phyloP scores from a whole-genome alignment of 2,329 filamentous ascomycete genomes.

The Fusarium gaditjirri region DNA sequence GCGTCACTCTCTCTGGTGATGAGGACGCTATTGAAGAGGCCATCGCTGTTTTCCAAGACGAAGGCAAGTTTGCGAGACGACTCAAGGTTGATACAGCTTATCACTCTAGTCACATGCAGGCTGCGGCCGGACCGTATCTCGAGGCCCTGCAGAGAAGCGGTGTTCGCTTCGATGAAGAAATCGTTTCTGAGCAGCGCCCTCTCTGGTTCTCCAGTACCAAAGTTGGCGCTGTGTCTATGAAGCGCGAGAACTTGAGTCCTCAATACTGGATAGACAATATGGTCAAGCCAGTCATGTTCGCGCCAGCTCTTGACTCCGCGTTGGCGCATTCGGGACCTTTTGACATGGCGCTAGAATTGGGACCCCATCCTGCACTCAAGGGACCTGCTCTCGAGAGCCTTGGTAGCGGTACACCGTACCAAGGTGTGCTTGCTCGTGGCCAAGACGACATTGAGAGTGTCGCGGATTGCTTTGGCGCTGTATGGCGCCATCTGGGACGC shows the following conservation, averaged over 20 bases:
- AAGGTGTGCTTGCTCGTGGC: background rate
- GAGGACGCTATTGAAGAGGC: constrained; percentile 49
- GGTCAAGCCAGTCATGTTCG: background rate
- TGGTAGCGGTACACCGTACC: background rate
- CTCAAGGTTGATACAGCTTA: constrained; percentile 17
- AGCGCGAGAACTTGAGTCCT: background rate
- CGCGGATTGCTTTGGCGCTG: background rate
- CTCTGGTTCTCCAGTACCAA: background rate
- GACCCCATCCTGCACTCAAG: constrained; percentile 8
- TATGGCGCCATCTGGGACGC: constrained; percentile 1
- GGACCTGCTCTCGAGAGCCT: background rate
- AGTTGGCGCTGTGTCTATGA: background rate
- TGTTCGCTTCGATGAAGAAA: background rate
- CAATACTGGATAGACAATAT: constrained; percentile 5
- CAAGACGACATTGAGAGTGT: background rate
- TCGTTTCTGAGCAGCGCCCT: background rate
- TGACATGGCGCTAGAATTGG: background rate
- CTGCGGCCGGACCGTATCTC: background rate
- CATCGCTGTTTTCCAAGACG: constrained; percentile 1
- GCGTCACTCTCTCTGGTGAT: background rate
- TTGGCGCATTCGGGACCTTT: background rate
- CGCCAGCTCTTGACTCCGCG: background rate
- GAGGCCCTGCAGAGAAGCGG: background rate
- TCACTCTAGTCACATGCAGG: background rate
- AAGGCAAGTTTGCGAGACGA: background rate